Conservation (phyloP, 1,284 basidiomycete genomes). For the Athelia psychrophila region DNA sequence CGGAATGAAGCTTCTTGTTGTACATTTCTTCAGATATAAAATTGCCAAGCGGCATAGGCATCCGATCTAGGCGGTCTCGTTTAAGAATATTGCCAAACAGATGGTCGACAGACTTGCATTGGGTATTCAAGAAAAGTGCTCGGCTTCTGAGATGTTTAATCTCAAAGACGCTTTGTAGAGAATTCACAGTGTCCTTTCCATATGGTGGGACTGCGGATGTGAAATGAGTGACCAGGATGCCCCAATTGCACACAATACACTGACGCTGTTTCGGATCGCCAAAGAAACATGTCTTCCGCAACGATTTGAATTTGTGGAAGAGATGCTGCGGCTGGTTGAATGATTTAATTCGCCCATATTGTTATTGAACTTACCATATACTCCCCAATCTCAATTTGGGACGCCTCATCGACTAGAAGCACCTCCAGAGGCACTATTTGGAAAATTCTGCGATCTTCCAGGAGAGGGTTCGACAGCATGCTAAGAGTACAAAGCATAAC, state of each 20-base stretch:
- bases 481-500: conserved; percentile 42
- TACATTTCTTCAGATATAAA: conserved; percentile 49
- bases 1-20: conserved; percentile 31
- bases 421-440: conserved; percentile 32
- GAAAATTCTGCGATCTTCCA: conserved; percentile 29
- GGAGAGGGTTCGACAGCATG: conserved; percentile 38
- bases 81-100: background rate
- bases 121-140: conserved; percentile 39
- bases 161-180: conserved; percentile 45
- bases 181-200: conserved; percentile 36
- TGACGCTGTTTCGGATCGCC: conserved; percentile 47
- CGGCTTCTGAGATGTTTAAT: conserved; percentile 33
- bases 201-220: conserved; percentile 42
- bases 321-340: conserved; percentile 23
- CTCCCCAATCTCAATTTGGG: conserved; percentile 43
- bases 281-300: conserved; percentile 40
- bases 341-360: conserved; percentile 5
- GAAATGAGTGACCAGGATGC: background rate
- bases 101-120: conserved; percentile 30
- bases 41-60: conserved; percentile 43
- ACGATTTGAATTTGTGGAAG: conserved; percentile 28
- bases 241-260: conserved; percentile 7
- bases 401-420: conserved; percentile 47
- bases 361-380: conserved; percentile 32
- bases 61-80: conserved; percentile 34